Conservation (phyloP, 2,329 filamentous ascomycete species). For the Geosmithia morbida region DNA sequence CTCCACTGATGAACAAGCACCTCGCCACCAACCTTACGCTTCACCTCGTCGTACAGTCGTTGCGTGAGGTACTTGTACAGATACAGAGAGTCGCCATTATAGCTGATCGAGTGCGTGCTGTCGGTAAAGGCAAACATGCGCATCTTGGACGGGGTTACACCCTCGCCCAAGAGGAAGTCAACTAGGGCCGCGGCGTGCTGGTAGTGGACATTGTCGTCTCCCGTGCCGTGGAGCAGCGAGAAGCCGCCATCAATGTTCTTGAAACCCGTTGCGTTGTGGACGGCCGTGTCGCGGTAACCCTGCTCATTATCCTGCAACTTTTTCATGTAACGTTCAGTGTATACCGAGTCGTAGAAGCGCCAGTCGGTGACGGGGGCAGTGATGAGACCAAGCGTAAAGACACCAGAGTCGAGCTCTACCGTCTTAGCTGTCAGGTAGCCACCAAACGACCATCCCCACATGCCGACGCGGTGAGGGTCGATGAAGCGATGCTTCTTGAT, state of each 20-base stretch:
- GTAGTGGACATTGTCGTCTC: constrained; percentile 61
- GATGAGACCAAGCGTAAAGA: constrained; percentile 48
- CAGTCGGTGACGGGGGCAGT: constrained; percentile 54
- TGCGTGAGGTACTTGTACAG: constrained; percentile 49
- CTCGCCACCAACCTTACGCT: constrained; percentile 25
- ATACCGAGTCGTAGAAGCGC: constrained; percentile 58
- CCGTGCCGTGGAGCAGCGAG: constrained; percentile 49
- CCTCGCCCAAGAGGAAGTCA: constrained; percentile 43
- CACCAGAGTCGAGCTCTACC: constrained; percentile 43
- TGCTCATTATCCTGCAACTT: constrained; percentile 36
- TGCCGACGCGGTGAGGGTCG: constrained; percentile 43
- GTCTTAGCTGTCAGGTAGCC: constrained; percentile 54
- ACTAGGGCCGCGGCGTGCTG: constrained; percentile 49
- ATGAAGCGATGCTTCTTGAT: constrained; percentile 34
- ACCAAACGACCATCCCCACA: constrained; percentile 57
- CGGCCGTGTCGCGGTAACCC: constrained; percentile 47
- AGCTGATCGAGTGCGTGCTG: constrained; percentile 45
- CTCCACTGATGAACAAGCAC: constrained; percentile 19
- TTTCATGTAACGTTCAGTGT: constrained; percentile 63
- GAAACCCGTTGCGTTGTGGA: constrained; percentile 44
- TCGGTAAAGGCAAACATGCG: constrained; percentile 52
- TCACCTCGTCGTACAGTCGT: constrained; percentile 46
- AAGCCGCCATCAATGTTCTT: constrained; percentile 45
- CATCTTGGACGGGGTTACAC: constrained; percentile 46
- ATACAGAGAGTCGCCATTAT: constrained; percentile 38